Base-by-base conservation (phyloP, 2,329 filamentous ascomycete species). In the Colletotrichum graminicola region DNA sequence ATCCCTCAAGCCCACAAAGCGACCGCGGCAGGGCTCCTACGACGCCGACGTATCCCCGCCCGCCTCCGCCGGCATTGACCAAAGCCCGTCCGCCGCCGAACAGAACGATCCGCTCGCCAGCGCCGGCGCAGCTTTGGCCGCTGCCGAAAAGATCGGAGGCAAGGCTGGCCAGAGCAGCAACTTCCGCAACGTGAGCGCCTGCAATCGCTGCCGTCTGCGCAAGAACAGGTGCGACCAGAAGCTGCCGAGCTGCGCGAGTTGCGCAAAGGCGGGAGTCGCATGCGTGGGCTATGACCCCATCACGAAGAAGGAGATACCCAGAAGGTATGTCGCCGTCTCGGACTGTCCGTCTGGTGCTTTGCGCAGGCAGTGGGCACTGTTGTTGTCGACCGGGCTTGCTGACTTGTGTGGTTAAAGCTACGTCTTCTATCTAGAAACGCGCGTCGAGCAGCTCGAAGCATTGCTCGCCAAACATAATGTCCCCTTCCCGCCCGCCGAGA, bases 271-370 rank as follows among this genome's bases (percentile, higher is more conserved):
- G n/a, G 89, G 89, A 70, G 93, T 97, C 56, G 92, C 93, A 75
- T 98, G 96, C 80, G 94, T 98, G 62, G 95, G 95, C 73, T 98
- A 97, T 81, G 95, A 98, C 79, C 95, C 95, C 43, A 97, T 98
- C 78, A 97, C 94, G 32, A 98, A 98, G 86, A 91, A 93, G 78
- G 94, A 98, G 82, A 97, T 98, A 70, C 95, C 95, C 61, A 89
- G 95, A 82, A 94, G 92, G 85, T 97, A 91, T 92, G 71, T 16
- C 12, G 8, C 36, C 34, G 5, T 54, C 34, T 56, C 39, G 51
- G 26, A 23, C 47, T 14, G 8, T 14, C n/a, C 5, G 61, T 7
- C 23, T 29, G n/a, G 14, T 52, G 39, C 60, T 26, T 41, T 14
- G 54, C 39, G 23, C 26, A 43, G n/a, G n/a, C n/a, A 36, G 12